A percentile compares a stretch with the other conserved stretches of the same genome.
Evolutionary conservation across 805 yeast species (phyloP).

Genomic region (Ogataea henricii): DNA sequence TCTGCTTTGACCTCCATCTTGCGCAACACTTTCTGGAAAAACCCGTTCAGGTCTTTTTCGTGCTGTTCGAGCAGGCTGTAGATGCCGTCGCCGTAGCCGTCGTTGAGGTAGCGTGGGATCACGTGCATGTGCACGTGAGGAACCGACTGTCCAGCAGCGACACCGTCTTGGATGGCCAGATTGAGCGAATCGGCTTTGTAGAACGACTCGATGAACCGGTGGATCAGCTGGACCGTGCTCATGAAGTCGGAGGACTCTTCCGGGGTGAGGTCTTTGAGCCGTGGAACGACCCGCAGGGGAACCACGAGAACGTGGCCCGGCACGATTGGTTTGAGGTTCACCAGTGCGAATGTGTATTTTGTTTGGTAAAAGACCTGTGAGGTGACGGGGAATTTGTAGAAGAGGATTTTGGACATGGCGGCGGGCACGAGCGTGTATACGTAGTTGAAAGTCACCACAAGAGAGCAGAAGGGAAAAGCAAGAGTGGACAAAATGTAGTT

Average conservation of each 20-base stretch:
- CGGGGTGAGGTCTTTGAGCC: constrained; percentile 67
- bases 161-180: constrained; percentile 94
- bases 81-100: constrained; percentile 67
- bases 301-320: constrained; percentile 94
- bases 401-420: constrained; percentile 42
- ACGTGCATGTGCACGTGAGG: constrained; percentile 95
- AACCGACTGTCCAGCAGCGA: constrained; percentile 93
- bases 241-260: constrained; percentile 82
- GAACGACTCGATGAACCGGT: constrained; percentile 61
- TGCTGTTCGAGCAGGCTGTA: constrained; percentile 62
- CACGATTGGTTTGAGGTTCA: constrained; percentile 86
- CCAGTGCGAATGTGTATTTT: constrained; percentile 75
- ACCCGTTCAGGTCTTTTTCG: constrained; percentile 50
- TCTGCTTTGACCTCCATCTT: constrained; percentile 44
- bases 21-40: constrained; percentile 31
- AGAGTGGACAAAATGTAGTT: background rate
- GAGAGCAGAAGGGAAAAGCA: background rate
- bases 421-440: no score
- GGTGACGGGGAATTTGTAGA: constrained; percentile 56
- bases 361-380: constrained; percentile 61
- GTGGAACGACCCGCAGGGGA: constrained; percentile 68
- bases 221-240: constrained; percentile 68
- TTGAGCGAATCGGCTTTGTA: constrained; percentile 85
- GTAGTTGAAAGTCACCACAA: background rate
- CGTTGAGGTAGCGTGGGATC: constrained; percentile 75